Base-by-base conservation (phyloP, 2,329 filamentous ascomycete species). In the Penicillium verrucosum region DNA sequence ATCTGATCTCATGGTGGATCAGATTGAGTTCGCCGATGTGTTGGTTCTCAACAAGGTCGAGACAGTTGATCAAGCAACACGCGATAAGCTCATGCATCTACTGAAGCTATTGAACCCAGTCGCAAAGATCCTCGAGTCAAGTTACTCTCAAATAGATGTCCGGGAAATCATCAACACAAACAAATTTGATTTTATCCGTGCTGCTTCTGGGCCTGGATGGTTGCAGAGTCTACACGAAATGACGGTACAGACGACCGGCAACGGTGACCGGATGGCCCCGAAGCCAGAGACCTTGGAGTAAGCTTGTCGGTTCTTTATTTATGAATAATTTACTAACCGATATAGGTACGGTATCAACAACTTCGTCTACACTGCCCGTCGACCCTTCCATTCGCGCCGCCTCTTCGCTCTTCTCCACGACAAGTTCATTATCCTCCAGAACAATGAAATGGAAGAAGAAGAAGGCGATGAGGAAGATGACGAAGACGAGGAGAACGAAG, bases 11-110 rank as follows among this genome's bases (percentile, higher is more conserved):
- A 88, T 90, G 81, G 86, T 89, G 0, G 88, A 90, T 63, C 88
- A 90, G 65, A 88, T 90, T 57, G 88, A 91, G 71, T 91, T 91
- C 63, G 87, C 88, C 0, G 87, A 90, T 61, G 86, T 90, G 7
- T 80, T 90, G 14, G 79, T 90, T 4, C 73, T 90, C 21, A 90
- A 90, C 73, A 90, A 90, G 70, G 77, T 82, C 6, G 86, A 89
- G 58, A 82, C 85, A 58, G 84, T 89, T 14, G 71, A 78, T 40
- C 68, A 73, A 5, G 73, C 67, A 21, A 80, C 76, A 0, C 75
- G 79, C 18, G 65, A 71, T 5, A 75, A 81, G 3, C 78, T 89
- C 52, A 68, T 77, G 3, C 75, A 78, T 0, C 73, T 88, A 10
- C 73, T 89, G 52, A 79, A 79, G 56, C 80, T 83, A 48, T 79